Base-by-base conservation (phyloP, 768 basidiomycete genomes). In the Lactarius sanguifluus region DNA sequence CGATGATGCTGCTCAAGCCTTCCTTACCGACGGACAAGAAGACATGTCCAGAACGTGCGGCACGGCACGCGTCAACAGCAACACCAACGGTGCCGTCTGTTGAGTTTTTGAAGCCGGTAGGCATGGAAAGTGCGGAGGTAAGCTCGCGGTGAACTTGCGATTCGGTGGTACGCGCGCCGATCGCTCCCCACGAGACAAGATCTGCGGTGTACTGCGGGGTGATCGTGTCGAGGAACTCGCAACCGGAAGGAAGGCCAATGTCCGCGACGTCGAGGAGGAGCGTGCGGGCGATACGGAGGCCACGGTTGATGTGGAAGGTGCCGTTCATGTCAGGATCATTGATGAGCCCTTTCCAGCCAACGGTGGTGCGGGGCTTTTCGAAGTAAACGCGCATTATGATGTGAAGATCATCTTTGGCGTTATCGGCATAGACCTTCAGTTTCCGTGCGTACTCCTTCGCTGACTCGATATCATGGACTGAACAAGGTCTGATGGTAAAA, bases 301-400 rank as follows among this genome's bases (percentile, higher is more conserved):
- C 97, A 72, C 90, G 91, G 85, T 99, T 99, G 78, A 98, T 98
- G 71, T 94, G 91, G 86, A 92, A 98, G 73, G 82, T 87, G 61
- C 89, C 85, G 77, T 98, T 95, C 81, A 98, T 87, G 62, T 94
- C 92, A 7, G 96, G 96, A 73, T 98, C 95, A 74, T 98, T 98
- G 78, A 98, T 98, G 69, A 98, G 85, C 43, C 96, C 96, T 77
- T 99, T 99, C 96, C 96, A 99, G 32, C 97, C 97, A 57, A 98
- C 90, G 0, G 96, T 98, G 8, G 96, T 98, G 36, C 96, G 84
- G 1, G 90, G 90, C 73, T 98, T 98, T 73, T 98, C 96, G 74
- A 98, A 99, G 81, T 99, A 98, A 71, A 98, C 94, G 32, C 95
- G 89, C 96, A 98, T 98, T 71, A 98, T 82, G 73, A 99, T 97